phyloP scores from a whole-genome alignment of 2,329 filamentous ascomycete species.

The Fusarium redolens region DNA sequence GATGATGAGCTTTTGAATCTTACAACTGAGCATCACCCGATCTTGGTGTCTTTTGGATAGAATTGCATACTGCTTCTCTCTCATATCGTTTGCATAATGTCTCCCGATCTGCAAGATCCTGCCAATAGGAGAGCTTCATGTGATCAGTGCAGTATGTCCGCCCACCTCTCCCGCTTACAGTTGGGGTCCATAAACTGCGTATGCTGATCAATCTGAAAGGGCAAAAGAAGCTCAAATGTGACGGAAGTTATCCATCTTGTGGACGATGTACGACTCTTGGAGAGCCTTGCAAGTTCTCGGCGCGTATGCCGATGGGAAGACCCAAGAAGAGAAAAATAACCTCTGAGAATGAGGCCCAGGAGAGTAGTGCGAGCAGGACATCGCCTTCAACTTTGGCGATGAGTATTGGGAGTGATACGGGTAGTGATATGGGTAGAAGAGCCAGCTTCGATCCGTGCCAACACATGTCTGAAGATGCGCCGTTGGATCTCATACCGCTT shows the following conservation, averaged over 20 bases:
- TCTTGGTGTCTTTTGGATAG: neutral
- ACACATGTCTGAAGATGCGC: conserved; percentile 14
- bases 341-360: conserved; percentile 9
- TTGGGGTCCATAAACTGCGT: neutral
- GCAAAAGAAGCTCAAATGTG: conserved; percentile 45
- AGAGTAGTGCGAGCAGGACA: conserved; percentile 13
- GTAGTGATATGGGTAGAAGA: conserved; percentile 11
- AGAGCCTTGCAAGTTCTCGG: conserved; percentile 40
- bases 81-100: conserved; percentile 1
- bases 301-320: conserved; percentile 41
- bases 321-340: conserved; percentile 42
- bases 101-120: conserved; percentile 17
- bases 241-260: conserved; percentile 38
- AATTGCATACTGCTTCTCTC: too few species aligned
- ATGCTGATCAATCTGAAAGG: conserved; percentile 30
- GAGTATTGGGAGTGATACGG: conserved; percentile 14
- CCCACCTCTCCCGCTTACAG: conserved; percentile 4
- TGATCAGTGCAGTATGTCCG: conserved; percentile 42
- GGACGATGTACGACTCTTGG: conserved; percentile 27
- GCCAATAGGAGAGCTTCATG: conserved; percentile 42
- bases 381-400: conserved; percentile 17
- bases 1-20: conserved; percentile 12
- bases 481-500: conserved; percentile 14
- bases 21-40: neutral
- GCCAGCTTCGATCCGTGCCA: conserved; percentile 25